Base-by-base conservation (phyloP, 2,329 filamentous ascomycete species). In the Diaporthe helianthi region DNA sequence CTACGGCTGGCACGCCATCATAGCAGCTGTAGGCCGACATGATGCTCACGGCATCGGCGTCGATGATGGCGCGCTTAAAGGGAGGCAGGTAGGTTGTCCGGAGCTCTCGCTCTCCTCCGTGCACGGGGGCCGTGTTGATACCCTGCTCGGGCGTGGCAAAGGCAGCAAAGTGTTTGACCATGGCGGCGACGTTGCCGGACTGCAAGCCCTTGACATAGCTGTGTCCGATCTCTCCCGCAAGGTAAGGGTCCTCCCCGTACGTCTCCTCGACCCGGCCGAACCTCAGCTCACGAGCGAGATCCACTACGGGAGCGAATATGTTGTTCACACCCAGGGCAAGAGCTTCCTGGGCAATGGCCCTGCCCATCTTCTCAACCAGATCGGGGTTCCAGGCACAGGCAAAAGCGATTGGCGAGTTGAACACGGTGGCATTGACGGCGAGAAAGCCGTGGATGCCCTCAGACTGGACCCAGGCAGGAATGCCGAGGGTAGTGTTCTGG, bases 1-100 rank as follows among this genome's bases (percentile, higher is more conserved):
- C 86, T 61, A 92, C 86, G 0, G 87, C 84, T 1, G 92, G 90
- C 17, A 92, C 82, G 2, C 91, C 92, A 72, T 94, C 92, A 72
- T 93, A 92, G 65, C 89, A 89, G 75, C 92, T 88, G 75, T 94
- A 94, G 0, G 91, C 87, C 36, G 89, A 88, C 92, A 94, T 94
- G 73, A 93, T 87, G 49, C 86, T 85, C 75, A 84, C 89, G 2
- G 89, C 91, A 13, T 86, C 89, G 12, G 81, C 89, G 74, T 93
- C 91, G 41, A 93, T 86, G 71, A 93, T 93, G 15, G 90, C 86
- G 19, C 89, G 84, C 77, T 91, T 91, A 78, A 92, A 92, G 0
- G 87, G 75, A 2, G 87, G 87, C 4, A 90, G 79, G 71, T 84
- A 85, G 3, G 86, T 88, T 41, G 83, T 87, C 41, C 86, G 81